A percentile compares a stretch with the other conserved stretches of the same genome.
Conservation (phyloP, 73 alveolate genomes). For the Paramecium sexaurelia region DNA sequence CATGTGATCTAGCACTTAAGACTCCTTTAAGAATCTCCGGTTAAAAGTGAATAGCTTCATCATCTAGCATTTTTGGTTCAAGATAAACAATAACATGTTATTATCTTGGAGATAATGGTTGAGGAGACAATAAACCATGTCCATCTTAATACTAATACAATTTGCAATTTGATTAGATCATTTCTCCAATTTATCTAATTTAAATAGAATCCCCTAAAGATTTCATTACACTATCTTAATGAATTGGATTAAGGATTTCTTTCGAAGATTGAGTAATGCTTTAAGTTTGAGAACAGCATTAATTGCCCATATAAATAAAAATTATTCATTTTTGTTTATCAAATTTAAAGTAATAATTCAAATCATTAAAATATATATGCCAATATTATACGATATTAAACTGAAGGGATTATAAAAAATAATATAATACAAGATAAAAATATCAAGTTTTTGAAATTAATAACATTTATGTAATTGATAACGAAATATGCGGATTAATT, state of each 20-base stretch:
- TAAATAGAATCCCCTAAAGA: background rate
- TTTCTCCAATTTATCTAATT: background rate
- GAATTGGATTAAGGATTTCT: background rate
- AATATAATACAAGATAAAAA: no score
- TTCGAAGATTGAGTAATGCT: background rate
- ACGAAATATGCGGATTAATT: no score
- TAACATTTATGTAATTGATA: no score
- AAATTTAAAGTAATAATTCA: no score
- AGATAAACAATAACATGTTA: constrained; percentile 25
- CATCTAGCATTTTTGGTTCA: background rate
- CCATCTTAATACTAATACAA: constrained; percentile 8
- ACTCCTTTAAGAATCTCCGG: background rate
- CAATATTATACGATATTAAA: no score
- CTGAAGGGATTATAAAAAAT: no score
- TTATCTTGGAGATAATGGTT: background rate
- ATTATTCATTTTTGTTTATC: background rate
- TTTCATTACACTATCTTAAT: background rate
- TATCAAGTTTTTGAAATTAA: no score
- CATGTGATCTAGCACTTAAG: background rate
- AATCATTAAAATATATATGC: no score
- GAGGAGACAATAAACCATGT: background rate
- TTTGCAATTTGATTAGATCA: background rate
- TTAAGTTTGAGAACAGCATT: constrained; percentile 29
- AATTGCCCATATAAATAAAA: background rate
- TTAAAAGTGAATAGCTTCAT: background rate